Base-by-base conservation (phyloP, 2,329 filamentous ascomycete species). In the Onygenales sp. region DNA sequence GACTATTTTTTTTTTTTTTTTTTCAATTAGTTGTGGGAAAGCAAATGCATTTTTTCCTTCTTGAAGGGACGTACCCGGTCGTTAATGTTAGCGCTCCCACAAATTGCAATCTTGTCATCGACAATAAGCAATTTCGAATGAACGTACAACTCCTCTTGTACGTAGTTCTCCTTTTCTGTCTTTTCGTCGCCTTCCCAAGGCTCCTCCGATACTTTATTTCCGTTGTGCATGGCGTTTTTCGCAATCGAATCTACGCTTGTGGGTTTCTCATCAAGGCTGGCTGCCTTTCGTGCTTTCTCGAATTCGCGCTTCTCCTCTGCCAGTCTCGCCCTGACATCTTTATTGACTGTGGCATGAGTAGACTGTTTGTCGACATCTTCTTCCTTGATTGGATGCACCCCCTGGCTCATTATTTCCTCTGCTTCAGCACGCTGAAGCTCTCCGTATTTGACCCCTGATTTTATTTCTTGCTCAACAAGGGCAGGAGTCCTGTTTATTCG, bases 91-190 rank as follows among this genome's bases (percentile, higher is more conserved):
- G 82, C 81, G 51, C 79, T 88, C 56, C 89, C 88, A 66, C 87
- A 91, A 58, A 95, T 90, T 54, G 88, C 86, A 51, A 86, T 77
- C 8, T 81, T 78, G 67, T 95, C 89, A 63, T 95, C 89, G 40
- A 84, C 87, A 55, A 95, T 92, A 54, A 70, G 67, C 34, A 95
- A 77, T 72, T 97, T 97, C 32, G 83, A 86, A 67, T 98, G 93
- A 47, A 97, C 85, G 67, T 97, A 97, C 2, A 97, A 79, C 68
- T 98, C 91, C 67, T 98, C 92, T 66, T 96, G 92, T 55, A 97
- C 85, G 76, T 92, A 94, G 65, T 94, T 88, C 52, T 85, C 79
- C 54, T 89, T 85, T 68, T 97, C 92, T 1, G 81, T 80, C 59
- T 92, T 81, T 0, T 82, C 73, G 2, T 86, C 73, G 8, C 87